Evolutionary conservation across 495 filamentous ascomycete species (phyloP).

Genomic region (Lepidopterella palustris): DNA sequence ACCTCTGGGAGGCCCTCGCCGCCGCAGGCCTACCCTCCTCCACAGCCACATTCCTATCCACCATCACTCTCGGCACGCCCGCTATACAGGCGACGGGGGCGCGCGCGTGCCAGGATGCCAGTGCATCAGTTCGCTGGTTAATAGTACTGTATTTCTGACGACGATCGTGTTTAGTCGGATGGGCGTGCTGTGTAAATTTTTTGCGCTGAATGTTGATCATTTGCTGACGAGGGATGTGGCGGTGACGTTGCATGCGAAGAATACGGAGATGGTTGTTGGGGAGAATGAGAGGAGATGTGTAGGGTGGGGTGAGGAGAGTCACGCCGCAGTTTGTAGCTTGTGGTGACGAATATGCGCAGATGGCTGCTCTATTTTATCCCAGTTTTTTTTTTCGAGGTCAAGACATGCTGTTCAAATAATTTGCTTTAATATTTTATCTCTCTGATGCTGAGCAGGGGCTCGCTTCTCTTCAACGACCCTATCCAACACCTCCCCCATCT

Average conservation of each 20-base stretch:
- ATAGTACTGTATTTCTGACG: conserved; percentile 20
- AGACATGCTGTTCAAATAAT: too few species aligned
- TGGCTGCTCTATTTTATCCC: too few species aligned
- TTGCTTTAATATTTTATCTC: too few species aligned
- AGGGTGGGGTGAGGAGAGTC: background rate
- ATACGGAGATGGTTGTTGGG: conserved; percentile 1
- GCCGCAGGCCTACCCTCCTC: conserved; percentile 8
- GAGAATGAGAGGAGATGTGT: background rate
- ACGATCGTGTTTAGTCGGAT: conserved; percentile 21
- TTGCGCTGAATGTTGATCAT: conserved; percentile 18
- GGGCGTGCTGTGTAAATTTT: conserved; percentile 9
- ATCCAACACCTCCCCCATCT: too few species aligned
- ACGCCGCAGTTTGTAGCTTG: too few species aligned
- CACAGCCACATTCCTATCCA: conserved; percentile 4
- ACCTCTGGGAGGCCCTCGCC: conserved; percentile 3
- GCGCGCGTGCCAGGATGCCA: conserved; percentile 16
- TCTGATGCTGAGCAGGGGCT: too few species aligned
- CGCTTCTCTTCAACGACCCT: too few species aligned
- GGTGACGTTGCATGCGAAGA: conserved; percentile 10
- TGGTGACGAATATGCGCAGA: too few species aligned
- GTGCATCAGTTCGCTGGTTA: conserved; percentile 7
- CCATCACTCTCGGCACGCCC: conserved; percentile 9
- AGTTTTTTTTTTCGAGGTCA: too few species aligned
- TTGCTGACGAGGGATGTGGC: conserved; percentile 17
- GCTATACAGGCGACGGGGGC: conserved; percentile 11